Evolutionary conservation across 1,284 basidiomycete species (phyloP).

Genomic region (Stereum hirsutum): DNA sequence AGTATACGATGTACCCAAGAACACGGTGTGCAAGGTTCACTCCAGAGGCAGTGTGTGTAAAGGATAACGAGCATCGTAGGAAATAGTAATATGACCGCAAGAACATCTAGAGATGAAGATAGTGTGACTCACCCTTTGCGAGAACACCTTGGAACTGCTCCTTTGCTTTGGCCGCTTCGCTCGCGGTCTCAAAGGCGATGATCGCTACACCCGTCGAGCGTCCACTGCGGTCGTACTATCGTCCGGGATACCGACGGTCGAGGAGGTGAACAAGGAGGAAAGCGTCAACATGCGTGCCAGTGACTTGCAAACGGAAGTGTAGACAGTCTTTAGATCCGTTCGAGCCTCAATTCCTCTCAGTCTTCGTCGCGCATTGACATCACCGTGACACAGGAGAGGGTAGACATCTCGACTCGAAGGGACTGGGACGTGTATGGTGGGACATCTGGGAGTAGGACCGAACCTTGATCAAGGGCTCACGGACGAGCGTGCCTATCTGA

Average conservation of each 20-base stretch:
- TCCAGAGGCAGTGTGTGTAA: neutral
- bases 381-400: no score
- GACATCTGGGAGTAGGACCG: conserved; percentile 30
- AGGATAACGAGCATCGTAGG: neutral
- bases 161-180: conserved; percentile 79
- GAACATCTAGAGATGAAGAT: neutral
- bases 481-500: conserved; percentile 84
- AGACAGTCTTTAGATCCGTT: no score
- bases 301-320: conserved; percentile 27
- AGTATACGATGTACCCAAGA: no score
- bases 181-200: conserved; percentile 72
- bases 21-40: no score
- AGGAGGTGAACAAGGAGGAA: conserved; percentile 10
- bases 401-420: no score
- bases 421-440: no score
- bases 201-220: conserved; percentile 83
- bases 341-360: no score
- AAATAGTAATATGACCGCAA: neutral
- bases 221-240: conserved; percentile 92
- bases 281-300: conserved; percentile 17
- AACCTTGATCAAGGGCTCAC: conserved; percentile 93
- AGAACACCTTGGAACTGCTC: conserved; percentile 84
- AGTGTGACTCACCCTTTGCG: conserved; percentile 64
- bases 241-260: conserved; percentile 16
- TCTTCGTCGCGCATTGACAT: no score